Conservation (phyloP, 352 stramenopile species). For the Phytophthora tubulina region DNA sequence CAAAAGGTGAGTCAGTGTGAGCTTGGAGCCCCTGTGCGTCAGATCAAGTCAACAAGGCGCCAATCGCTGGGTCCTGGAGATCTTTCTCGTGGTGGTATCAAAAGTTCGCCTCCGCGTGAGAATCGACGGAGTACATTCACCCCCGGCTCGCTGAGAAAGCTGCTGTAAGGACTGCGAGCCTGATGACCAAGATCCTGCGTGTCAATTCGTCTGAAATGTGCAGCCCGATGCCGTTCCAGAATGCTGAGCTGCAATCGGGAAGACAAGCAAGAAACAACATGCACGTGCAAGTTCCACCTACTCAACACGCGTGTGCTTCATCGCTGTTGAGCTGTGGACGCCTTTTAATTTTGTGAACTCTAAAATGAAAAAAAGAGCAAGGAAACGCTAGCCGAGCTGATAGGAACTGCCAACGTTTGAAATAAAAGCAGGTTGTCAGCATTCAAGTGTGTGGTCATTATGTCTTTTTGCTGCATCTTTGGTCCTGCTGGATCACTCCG, state of each 20-base stretch:
- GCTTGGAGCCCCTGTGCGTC: conserved; percentile 93
- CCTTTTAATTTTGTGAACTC: conserved; percentile 38
- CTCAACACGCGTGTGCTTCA: background rate
- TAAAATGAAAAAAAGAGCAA: conserved; percentile 14
- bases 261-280: conserved; percentile 36
- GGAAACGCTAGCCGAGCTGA: conserved; percentile 33
- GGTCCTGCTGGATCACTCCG: conserved; percentile 28
- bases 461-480: background rate
- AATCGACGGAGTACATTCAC: conserved; percentile 53
- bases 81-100: conserved; percentile 30
- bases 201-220: conserved; percentile 7
- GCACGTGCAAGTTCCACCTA: conserved; percentile 20
- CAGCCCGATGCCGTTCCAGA: background rate
- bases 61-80: conserved; percentile 41
- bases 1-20: conserved; percentile 98
- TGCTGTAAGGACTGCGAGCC: conserved; percentile 32
- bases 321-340: conserved; percentile 3
- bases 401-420: conserved; percentile 26
- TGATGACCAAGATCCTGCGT: background rate
- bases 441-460: conserved; percentile 25
- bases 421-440: conserved; percentile 41
- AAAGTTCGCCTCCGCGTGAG: conserved; percentile 41
- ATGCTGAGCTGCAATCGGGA: conserved; percentile 1
- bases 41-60: conserved; percentile 74
- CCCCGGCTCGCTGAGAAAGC: conserved; percentile 35